A percentile compares a stretch with the other conserved stretches of the same genome.
These are phyloP conservation scores for Yamadazyma oceani DNA, from an alignment of 1,139 yeast species.

Conservation along the genomic window DNA sequence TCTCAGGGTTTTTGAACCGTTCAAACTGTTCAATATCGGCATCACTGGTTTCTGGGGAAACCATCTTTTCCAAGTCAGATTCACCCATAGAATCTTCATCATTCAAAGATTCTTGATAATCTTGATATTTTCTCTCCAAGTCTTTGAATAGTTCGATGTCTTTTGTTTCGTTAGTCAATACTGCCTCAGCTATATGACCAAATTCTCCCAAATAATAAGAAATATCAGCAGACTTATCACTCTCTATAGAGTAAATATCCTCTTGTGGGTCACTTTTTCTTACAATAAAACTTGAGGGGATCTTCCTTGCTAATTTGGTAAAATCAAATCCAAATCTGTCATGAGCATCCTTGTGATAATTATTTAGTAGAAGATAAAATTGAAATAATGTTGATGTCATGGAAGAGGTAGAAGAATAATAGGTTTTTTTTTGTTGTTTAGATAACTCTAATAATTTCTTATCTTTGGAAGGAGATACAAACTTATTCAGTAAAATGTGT, in stretches of 20 bases:
- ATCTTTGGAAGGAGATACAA: constrained; percentile 72
- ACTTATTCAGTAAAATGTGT: constrained; percentile 54
- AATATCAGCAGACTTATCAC: constrained; percentile 66
- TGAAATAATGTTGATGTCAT: constrained; percentile 77
- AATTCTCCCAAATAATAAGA: constrained; percentile 73
- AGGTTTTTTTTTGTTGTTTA: constrained; percentile 37
- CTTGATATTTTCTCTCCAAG: constrained; percentile 2
- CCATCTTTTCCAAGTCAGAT: not conserved
- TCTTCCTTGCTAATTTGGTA: constrained; percentile 26
- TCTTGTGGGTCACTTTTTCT: constrained; percentile 26
- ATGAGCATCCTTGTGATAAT: constrained; percentile 26
- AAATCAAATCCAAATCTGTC: constrained; percentile 39
- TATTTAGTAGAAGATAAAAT: constrained; percentile 71
- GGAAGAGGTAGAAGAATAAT: constrained; percentile 83
- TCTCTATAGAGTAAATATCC: constrained; percentile 59
- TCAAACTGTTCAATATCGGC: constrained; percentile 7
- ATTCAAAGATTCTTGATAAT: not conserved
- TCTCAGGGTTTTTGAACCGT: constrained; percentile 20
- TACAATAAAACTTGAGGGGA: constrained; percentile 44
- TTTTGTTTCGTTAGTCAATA: constrained; percentile 59
- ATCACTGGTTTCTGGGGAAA: not conserved
- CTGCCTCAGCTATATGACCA: constrained; percentile 77
- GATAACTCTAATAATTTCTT: constrained; percentile 51
- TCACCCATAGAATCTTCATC: constrained; percentile 1
- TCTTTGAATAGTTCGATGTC: constrained; percentile 36